A percentile compares a stretch with the other conserved stretches of the same genome.
These are phyloP conservation scores for Rosa lucieae DNA, from an alignment of 306 rosid genomes.

Conservation along the genomic window DNA sequence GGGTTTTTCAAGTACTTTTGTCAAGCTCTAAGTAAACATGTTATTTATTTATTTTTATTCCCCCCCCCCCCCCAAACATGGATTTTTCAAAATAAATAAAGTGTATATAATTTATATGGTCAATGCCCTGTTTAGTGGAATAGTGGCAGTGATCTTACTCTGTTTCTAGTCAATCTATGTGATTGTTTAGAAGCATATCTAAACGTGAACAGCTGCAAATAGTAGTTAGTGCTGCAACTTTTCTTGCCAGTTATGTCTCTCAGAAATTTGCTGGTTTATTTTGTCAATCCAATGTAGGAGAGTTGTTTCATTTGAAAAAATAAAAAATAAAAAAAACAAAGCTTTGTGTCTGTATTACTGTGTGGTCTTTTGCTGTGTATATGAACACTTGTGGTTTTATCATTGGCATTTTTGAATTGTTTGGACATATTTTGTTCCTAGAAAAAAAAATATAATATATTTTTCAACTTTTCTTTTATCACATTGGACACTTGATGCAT, in stretches of 20 bases:
- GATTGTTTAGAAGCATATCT: neutral
- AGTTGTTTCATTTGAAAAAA: neutral
- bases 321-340: no score
- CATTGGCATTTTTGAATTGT: neutral
- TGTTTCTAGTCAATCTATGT: neutral
- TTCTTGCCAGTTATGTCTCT: neutral
- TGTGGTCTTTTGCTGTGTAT: neutral
- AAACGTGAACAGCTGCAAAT: neutral
- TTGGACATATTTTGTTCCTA: neutral
- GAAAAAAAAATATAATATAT: neutral
- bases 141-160: neutral
- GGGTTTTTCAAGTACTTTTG: neutral
- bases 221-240: neutral
- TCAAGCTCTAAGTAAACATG: neutral
- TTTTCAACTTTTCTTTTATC: no score
- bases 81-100: neutral
- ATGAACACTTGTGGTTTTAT: neutral
- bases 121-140: neutral
- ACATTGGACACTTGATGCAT: neutral
- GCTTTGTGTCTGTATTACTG: neutral
- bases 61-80: neutral
- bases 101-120: neutral
- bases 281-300: neutral
- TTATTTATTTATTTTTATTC: neutral
- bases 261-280: neutral